A percentile compares a stretch with the other conserved stretches of the same genome.
phyloP scores from a whole-genome alignment of 2,329 filamentous ascomycete genomes.

The Fusarium secorum region DNA sequence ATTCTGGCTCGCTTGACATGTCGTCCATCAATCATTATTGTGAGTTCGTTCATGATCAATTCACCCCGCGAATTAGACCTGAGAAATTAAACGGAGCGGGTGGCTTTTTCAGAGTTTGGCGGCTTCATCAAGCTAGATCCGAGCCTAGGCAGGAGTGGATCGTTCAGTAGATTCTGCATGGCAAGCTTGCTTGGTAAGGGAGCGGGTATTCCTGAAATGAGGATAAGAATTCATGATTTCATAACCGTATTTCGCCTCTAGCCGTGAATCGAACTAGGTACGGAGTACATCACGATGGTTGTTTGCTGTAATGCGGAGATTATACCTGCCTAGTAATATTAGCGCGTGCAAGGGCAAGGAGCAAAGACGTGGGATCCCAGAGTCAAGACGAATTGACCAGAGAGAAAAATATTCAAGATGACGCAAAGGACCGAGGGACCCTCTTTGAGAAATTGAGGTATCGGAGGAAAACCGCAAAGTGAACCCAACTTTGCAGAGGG shows the following conservation, averaged over 20 bases:
- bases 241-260: not conserved
- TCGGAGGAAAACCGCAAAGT: not conserved
- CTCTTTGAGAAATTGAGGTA: not conserved
- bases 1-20: not conserved
- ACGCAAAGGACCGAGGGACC: constrained; percentile 17
- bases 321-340: constrained; percentile 25
- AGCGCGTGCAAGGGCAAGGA: constrained; percentile 32
- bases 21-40: not conserved
- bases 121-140: constrained; percentile 5
- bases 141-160: not conserved
- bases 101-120: constrained; percentile 18
- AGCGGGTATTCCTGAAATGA: not conserved
- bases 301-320: constrained; percentile 36
- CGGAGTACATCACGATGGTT: constrained; percentile 28
- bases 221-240: not conserved
- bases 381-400: not conserved
- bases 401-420: constrained; percentile 26
- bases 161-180: not conserved
- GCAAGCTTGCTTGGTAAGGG: not conserved
- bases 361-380: constrained; percentile 21
- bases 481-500: not conserved
- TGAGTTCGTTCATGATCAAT: not conserved
- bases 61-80: constrained; percentile 17
- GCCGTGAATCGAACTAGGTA: constrained; percentile 9
- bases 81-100: constrained; percentile 30